Evolutionary conservation across 805 yeast species (phyloP), one percentile per base, ranked within the genome.

Genomic region (Peterozyma toletana): DNA sequence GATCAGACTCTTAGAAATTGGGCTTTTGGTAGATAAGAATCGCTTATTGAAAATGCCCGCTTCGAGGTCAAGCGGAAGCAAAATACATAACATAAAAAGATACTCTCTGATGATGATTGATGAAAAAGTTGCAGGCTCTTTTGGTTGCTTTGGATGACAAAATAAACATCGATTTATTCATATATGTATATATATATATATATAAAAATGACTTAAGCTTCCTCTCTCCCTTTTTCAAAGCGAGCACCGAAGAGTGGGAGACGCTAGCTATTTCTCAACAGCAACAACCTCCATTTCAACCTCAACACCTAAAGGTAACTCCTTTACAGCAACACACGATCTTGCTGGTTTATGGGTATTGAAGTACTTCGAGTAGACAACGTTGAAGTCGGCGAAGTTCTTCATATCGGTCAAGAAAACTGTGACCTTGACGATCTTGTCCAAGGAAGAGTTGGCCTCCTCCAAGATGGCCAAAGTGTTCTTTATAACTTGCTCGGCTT

Each of bases 251-350:
- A 21, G 27, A 21, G 27, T 5, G 4, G 27, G 27, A 21, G 27
- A 21, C 7, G 7, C 27, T 21, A 21, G 30, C 35, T 48, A 49
- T 47, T 72, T 71, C 66, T 83, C 96, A 46, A 85, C 70, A 48
- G 98, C 99, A 67, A 93, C 71, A 50, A 85, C 90, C 71, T 91
- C 99, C 68, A 93, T 77, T 72, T 93, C 99, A 56, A 88, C 73
- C 49, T 78, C 86, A 49, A 80, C 87, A 48, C 88, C 88, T 64
- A 93, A 77, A 48, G 99, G 99, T 55, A 93, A 80, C 50, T 78
- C 80, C 66, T 81, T 83, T 50, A 90, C 98, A 38, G 97, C 97
- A 55, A 93, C 95, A 73, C 97, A 93, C 2, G 97, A 86, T 77
- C 99, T 87, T 35, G 98, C 98, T 37, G 99, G 98, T 64, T 83